Percentiles rank a stretch among this genome's conserved stretches.
phyloP scores from a whole-genome alignment of 129 eudicot genomes.

The Lonicera japonica region DNA sequence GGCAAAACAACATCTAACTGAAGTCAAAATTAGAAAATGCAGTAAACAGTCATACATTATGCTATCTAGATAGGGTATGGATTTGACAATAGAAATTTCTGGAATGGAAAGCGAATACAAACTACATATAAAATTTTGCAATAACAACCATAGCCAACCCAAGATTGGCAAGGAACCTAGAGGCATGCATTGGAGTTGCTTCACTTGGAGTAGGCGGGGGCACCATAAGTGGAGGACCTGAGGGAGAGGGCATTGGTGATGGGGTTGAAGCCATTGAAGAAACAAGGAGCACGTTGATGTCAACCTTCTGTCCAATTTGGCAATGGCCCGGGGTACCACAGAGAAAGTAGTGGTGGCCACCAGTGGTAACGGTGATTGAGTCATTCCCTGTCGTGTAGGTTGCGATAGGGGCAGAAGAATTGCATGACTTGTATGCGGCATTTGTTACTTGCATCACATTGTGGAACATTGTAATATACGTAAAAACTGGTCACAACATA shows the following conservation, averaged over 20 bases:
- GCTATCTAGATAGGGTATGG: no score
- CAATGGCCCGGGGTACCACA: constrained; percentile 90
- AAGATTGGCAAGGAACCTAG: constrained; percentile 5
- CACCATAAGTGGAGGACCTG: constrained; percentile 17
- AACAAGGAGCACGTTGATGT: constrained; percentile 46
- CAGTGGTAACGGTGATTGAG: constrained; percentile 41
- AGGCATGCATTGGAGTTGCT: constrained; percentile 10
- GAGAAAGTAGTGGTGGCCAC: constrained; percentile 70
- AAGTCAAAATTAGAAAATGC: no score
- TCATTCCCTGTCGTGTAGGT: constrained; percentile 82
- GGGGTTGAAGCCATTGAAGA: constrained; percentile 45
- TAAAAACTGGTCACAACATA: constrained; percentile 39
- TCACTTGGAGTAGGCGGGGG: constrained; percentile 40
- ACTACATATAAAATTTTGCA: not conserved
- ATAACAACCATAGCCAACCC: constrained; percentile 20
- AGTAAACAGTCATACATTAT: no score
- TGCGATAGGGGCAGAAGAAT: constrained; percentile 58
- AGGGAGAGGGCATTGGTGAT: constrained; percentile 10
- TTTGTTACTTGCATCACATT: constrained; percentile 92
- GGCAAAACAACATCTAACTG: no score
- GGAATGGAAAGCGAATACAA: no score
- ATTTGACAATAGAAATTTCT: no score
- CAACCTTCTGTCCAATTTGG: constrained; percentile 79
- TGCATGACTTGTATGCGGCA: constrained; percentile 58
- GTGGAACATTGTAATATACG: constrained; percentile 71